A percentile compares a stretch with the other conserved stretches of the same genome.
phyloP scores from a whole-genome alignment of 1,139 yeast species.

The Debaryomyces fabryi region DNA sequence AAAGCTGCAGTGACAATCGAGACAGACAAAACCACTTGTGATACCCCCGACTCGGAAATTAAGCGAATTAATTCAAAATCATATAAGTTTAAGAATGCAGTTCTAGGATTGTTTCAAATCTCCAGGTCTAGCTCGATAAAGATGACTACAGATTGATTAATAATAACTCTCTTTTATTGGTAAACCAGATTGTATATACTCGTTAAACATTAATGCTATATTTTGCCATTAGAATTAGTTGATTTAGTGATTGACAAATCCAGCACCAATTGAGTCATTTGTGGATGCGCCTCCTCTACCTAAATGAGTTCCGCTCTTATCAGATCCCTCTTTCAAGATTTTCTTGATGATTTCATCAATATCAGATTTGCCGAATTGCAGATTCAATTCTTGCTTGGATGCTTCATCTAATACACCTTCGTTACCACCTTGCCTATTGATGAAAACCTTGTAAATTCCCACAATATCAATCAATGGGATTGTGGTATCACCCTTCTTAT shows the following conservation, averaged over 20 bases:
- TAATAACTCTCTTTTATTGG: not conserved
- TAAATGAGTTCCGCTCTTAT: constrained; percentile 35
- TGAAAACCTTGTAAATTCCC: constrained; percentile 64
- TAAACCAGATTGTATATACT: not conserved
- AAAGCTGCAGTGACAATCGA: not conserved
- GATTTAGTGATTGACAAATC: constrained; percentile 29
- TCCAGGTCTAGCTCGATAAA: constrained; percentile 6
- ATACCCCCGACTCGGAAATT: not conserved
- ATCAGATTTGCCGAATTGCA: constrained; percentile 63
- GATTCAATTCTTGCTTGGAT: constrained; percentile 61
- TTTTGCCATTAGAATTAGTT: not conserved
- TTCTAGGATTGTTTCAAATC: constrained; percentile 9
- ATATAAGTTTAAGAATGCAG: constrained; percentile 8
- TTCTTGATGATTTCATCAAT: constrained; percentile 53
- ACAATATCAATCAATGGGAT: constrained; percentile 68
- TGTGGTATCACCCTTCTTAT: constrained; percentile 51
- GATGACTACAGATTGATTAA: constrained; percentile 2
- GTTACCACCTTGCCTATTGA: constrained; percentile 64
- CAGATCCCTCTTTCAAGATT: constrained; percentile 59
- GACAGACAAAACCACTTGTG: not conserved
- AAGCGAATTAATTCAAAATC: constrained; percentile 9
- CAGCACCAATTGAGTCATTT: constrained; percentile 45
- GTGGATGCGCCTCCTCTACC: constrained; percentile 24
- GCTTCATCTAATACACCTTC: constrained; percentile 77
- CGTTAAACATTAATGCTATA: constrained; percentile 3